Evolutionary conservation across 1,284 basidiomycete genomes (phyloP).

Genomic region (Boletellus dicymbophilus): DNA sequence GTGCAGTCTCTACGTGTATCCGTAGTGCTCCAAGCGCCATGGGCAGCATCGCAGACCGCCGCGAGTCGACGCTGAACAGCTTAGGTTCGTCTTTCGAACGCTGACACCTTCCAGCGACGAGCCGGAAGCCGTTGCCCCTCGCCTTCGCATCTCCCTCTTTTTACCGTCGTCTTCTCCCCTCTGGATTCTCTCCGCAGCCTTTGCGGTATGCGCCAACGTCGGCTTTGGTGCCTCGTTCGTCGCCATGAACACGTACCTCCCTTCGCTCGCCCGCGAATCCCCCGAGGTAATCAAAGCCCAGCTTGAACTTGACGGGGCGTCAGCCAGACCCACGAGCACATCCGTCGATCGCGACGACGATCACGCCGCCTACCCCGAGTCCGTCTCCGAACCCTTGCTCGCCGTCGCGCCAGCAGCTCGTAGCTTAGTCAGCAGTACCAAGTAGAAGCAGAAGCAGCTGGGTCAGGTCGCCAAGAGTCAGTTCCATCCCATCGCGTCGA

Average conservation of each 20-base stretch:
- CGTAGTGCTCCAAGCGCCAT: constrained; percentile 84
- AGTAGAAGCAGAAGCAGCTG: too few species aligned
- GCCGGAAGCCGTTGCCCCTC: constrained; percentile 78
- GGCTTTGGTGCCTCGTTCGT: constrained; percentile 84
- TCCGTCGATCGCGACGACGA: constrained; percentile 27
- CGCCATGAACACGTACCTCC: constrained; percentile 89
- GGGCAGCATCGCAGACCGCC: constrained; percentile 84
- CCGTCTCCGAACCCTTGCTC: constrained; percentile 30
- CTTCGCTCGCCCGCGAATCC: constrained; percentile 68
- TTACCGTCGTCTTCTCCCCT: constrained; percentile 67
- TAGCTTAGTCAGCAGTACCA: too few species aligned
- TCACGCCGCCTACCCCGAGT: constrained; percentile 12
- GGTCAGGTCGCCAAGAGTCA: too few species aligned
- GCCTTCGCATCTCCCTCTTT: constrained; percentile 75
- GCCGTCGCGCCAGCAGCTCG: constrained; percentile 17
- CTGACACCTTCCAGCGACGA: constrained; percentile 51
- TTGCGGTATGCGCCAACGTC: constrained; percentile 77
- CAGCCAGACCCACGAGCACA: constrained; percentile 15
- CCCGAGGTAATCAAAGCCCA: constrained; percentile 56
- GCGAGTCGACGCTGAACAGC: constrained; percentile 49
- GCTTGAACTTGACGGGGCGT: constrained; percentile 33
- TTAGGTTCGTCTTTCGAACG: too few species aligned
- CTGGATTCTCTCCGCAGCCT: constrained; percentile 64
- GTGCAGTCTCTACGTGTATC: constrained; percentile 83
- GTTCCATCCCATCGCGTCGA: too few species aligned